Percentiles rank a stretch among this genome's conserved stretches.
These are phyloP conservation scores for Pseudocercospora ulei DNA, from an alignment of 2,329 filamentous ascomycete genomes.

Conservation along the genomic window DNA sequence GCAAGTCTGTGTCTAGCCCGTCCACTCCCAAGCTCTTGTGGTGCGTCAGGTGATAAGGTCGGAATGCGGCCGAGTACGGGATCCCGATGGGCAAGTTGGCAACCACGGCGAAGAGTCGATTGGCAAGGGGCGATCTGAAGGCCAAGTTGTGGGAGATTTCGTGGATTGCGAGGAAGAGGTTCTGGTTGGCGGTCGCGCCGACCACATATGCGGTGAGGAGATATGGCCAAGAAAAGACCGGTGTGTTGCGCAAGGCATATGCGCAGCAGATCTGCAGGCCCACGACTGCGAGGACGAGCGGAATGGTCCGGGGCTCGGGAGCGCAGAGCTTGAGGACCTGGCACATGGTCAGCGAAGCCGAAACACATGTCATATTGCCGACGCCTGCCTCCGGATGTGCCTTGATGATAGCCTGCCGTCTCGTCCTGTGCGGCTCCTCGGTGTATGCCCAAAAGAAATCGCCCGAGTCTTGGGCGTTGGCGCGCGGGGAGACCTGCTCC, in stretches of 20 bases:
- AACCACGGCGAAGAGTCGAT: constrained; percentile 79
- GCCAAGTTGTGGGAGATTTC: constrained; percentile 98
- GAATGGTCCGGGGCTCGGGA: constrained; percentile 91
- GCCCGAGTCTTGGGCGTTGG: constrained; percentile 31
- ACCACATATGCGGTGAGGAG: constrained; percentile 81
- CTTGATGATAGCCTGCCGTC: constrained; percentile 91
- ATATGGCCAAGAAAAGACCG: constrained; percentile 75
- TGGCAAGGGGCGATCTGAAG: constrained; percentile 68
- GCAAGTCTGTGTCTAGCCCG: constrained; percentile 90
- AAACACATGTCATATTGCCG: background rate
- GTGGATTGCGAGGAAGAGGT: constrained; percentile 95
- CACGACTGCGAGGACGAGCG: constrained; percentile 75
- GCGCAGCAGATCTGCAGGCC: constrained; percentile 68
- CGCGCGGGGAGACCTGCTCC: constrained; percentile 18
- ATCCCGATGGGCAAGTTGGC: constrained; percentile 93
- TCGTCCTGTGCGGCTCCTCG: constrained; percentile 87
- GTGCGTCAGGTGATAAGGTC: constrained; percentile 95
- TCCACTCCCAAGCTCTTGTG: constrained; percentile 97
- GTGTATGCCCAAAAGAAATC: constrained; percentile 99
- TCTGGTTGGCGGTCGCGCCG: constrained; percentile 94
- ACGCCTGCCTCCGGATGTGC: constrained; percentile 76
- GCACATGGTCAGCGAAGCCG: constrained; percentile 8
- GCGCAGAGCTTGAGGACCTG: constrained; percentile 95
- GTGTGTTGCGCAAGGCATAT: constrained; percentile 62
- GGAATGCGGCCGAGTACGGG: constrained; percentile 91